A percentile compares a stretch with the other conserved stretches of the same genome.
Evolutionary conservation across 2,329 filamentous ascomycete species (phyloP).

Genomic region (Pseudopyricularia javanii): DNA sequence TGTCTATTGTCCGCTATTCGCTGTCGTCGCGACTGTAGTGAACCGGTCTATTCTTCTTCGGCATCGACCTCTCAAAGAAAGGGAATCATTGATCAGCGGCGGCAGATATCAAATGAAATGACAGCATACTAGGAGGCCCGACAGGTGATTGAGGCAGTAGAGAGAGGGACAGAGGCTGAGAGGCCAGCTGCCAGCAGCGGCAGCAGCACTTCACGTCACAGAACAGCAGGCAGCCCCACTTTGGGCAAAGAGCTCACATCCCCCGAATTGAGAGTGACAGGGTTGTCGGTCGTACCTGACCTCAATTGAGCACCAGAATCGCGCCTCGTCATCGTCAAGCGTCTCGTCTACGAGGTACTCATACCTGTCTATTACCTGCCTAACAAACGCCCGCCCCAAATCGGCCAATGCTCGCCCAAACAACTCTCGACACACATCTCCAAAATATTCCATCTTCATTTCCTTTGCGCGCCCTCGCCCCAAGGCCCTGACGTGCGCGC

Average conservation of each 20-base stretch:
- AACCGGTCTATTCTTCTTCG: no score
- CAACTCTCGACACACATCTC: not conserved
- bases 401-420: not conserved
- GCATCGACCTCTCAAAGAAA: no score
- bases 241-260: not conserved
- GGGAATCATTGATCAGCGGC: no score
- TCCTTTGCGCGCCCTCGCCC: not conserved
- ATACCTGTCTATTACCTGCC: no score
- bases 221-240: not conserved
- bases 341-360: not conserved
- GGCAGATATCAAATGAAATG: no score
- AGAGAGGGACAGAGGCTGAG: no score
- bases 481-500: not conserved
- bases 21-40: no score
- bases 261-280: not conserved
- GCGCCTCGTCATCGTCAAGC: not conserved
- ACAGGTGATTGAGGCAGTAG: no score
- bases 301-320: not conserved
- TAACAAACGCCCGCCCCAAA: not conserved
- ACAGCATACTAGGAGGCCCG: no score
- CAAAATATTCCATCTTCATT: not conserved
- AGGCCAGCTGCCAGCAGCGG: no score
- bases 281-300: not conserved
- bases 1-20: no score
- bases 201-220: not conserved